Base-by-base conservation (phyloP, 2,329 filamentous ascomycete genomes). In the Botrytis aclada region DNA sequence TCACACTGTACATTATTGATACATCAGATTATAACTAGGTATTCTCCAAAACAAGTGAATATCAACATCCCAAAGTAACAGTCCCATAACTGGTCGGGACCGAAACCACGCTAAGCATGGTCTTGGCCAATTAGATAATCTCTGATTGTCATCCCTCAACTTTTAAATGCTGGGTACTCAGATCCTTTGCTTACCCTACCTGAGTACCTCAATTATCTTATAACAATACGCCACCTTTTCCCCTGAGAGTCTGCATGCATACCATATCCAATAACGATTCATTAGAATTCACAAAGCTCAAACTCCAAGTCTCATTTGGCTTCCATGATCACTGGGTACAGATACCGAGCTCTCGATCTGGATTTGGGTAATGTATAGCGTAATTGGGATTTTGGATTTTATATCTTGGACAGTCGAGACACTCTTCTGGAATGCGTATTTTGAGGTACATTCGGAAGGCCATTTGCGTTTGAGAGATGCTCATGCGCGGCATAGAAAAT, bases 141-240 rank as follows among this genome's bases (percentile, higher is more conserved):
- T 10, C 25, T 61, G 61, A 72, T 72, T 51, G 62, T 67, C 47
- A 72, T 72, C 70, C 54, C 70, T 67, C 64, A 67, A 67, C 34
- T 54, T 39, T 5, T 0, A 10, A 66, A 66, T 22, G n/a, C n/a
- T n/a, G n/a, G n/a, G n/a, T n/a, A 29, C 18, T 20, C 22, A 51
- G 5, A 51, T 66, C n/a, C 32, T 8, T 20, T 66, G 8, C 64
- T 8, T 20, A 20, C n/a, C n/a, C n/a, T n/a, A n/a, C n/a, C n/a
- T n/a, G n/a, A n/a, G n/a, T n/a, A n/a, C 32, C 29, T 18, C 12
- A 66, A 29, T 10, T 29, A 29, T 51, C 16, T 37, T n/a, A 4
- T 20, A 54, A 29, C 7, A 29, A 29, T 20, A 32, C 25, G 12
- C 8, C 5, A 4, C 41, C 12, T 29, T 32, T 39, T 5, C 18